Evolutionary conservation across 306 rosid species (phyloP), one percentile per base, ranked within the genome.

Genomic region (Hylodesmum podocarpum): DNA sequence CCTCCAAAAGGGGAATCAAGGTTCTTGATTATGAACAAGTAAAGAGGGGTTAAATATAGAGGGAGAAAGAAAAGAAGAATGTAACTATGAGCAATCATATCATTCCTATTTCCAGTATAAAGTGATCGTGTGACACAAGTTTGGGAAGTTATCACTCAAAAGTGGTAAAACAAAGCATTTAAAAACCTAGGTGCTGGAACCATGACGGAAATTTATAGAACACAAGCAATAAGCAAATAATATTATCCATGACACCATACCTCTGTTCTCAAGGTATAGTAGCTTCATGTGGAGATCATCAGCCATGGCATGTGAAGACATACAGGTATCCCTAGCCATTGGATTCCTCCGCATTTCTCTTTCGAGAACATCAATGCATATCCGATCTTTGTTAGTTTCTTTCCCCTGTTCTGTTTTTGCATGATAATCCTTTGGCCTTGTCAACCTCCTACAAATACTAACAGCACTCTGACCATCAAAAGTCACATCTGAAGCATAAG

Each of bases 311-410:
- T 89, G 82, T 12, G 91, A 80, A 61, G 79, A 78, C 3, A 76
- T 67, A 27, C 84, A 70, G 10, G 84, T 21, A 62, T 88, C 78
- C 73, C 80, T 88, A 14, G 93, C 82, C 77, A 84, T n/a, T 37
- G 99, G 91, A 79, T 83, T 93, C 84, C 97, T 88, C 43, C 78
- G 77, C 96, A 96, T 86, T 85, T 91, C 98, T 81, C 99, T 86
- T 84, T 96, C 94, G 15, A 96, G 89, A 77, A 96, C 90, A 72
- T 91, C 98, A 0, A 96, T 91, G 90, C 99, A 96, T 33, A 96
- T 78, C 63, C 93, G 76, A 77, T 96, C 96, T 64, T 88, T 92
- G 83, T 96, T 92, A 19, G 98, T 81, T 80, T 89, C 97, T 84
- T 91, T 80, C 31, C 97, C 93, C 77, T 83, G 79, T 54, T 76